A percentile compares a stretch with the other conserved stretches of the same genome.
phyloP scores from a whole-genome alignment of 208 protist genomes.

The Trypanosoma platydactyli region DNA sequence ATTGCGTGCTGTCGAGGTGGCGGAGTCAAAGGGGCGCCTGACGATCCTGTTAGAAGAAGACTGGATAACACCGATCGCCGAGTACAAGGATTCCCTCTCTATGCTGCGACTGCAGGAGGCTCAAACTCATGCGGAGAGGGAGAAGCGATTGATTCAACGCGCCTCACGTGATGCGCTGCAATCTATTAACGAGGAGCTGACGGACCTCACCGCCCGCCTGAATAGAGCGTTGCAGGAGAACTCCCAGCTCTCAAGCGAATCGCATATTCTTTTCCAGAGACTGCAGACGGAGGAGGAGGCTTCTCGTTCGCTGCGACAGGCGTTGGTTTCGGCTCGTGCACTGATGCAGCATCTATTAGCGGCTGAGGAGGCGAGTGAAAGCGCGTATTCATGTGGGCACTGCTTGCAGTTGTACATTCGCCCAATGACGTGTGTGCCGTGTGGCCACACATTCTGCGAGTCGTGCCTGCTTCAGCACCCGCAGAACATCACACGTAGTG shows the following conservation, averaged over 20 bases:
- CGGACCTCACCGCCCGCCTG: not conserved
- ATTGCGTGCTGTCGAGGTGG: not conserved
- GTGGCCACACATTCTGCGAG: conserved; percentile 84
- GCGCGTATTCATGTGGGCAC: conserved; percentile 60
- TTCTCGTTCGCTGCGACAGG: not conserved
- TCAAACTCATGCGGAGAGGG: not conserved
- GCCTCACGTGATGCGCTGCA: not conserved
- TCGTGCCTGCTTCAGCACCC: conserved; percentile 54
- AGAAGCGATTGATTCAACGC: not conserved
- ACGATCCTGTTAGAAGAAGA: not conserved
- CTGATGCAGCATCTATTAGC: conserved; percentile 45
- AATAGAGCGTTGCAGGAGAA: conserved; percentile 4
- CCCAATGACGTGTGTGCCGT: conserved; percentile 80
- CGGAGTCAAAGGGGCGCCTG: not conserved
- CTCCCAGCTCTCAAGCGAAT: not conserved
- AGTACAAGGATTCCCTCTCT: not conserved
- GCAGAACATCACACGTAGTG: conserved; percentile 30
- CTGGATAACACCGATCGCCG: not conserved
- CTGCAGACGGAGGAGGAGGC: not conserved
- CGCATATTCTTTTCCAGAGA: not conserved
- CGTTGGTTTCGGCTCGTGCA: conserved; percentile 1
- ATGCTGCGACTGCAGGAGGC: not conserved
- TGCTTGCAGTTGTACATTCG: conserved; percentile 64
- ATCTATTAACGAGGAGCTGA: not conserved
- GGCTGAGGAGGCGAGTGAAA: conserved; percentile 79